Evolutionary conservation across 202 grass and related monocot genomes (phyloP), one percentile per base, ranked within the genome.

Genomic region (Alloteropsis angusta): DNA sequence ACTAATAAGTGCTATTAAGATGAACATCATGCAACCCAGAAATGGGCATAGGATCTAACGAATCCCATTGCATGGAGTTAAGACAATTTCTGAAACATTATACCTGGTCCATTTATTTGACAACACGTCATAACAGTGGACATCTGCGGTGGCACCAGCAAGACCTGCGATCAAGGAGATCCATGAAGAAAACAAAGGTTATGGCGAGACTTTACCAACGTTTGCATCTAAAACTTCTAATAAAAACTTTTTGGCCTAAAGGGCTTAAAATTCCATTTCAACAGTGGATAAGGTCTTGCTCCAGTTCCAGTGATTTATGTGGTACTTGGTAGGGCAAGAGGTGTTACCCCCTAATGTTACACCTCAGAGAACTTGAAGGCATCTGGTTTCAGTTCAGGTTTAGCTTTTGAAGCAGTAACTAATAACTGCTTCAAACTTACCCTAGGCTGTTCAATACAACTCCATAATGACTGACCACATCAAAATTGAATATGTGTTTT

Each of bases 21-120:
- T n/a, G 81, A 85, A 82, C 30, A 50, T 42, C 38, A 78, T 38
- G 67, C 35, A 26, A 35, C 17, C 41, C 38, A 83, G 6, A 38
- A 68, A 43, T 32, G 48, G 14, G 48, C 21, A 74, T 77, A 23
- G 38, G 37, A 57, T 63, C 26, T 5, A 75, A 77, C 25, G 4
- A 60, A 58, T 3, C 45, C 41, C 19, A 71, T 15, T 30, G n/a
- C 57, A 58, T 18, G 28, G 5, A 81, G 42, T 52, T 11, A 60
- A 69, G 39, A 16, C 30, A 32, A 58, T 42, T 57, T 32, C 50
- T 22, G 21, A 64, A 82, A 72, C 0, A 43, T 0, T 16, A 4
- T 77, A 77, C 96, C 96, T 96, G 86, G 88, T 93, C 96, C 96
- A 99, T 63, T 96, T 99, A 78, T 91, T 96, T 71, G 92, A 89